A percentile compares a stretch with the other conserved stretches of the same genome.
Conservation (phyloP, 2,329 filamentous ascomycete species). For the Aspergillus fructus region DNA sequence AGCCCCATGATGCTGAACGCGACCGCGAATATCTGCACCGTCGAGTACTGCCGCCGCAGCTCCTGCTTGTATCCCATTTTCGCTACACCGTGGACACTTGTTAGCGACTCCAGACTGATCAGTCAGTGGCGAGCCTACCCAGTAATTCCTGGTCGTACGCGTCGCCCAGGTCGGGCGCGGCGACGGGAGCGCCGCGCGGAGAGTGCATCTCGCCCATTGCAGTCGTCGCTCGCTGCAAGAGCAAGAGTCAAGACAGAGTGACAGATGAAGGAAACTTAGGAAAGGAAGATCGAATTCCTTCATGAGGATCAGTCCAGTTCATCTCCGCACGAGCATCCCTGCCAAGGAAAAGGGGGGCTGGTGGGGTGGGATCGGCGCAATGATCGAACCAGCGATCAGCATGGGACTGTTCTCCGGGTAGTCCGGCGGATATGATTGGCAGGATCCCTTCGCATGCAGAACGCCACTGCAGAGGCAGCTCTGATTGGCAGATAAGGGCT, state of each 20-base stretch:
- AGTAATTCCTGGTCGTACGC: background rate
- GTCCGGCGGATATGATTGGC: background rate
- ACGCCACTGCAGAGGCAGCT: too few relatives aligned
- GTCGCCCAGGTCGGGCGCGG: background rate
- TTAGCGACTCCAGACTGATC: background rate
- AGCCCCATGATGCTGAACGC: slow-evolving; percentile 63
- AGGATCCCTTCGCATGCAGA: too few relatives aligned
- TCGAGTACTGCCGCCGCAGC: slow-evolving; percentile 60
- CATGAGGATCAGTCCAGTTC: too few relatives aligned
- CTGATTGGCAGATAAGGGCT: too few relatives aligned
- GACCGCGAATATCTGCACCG: slow-evolving; percentile 62
- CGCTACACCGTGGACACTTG: slow-evolving; percentile 2
- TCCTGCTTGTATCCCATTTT: slow-evolving; percentile 58
- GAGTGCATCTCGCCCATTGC: background rate
- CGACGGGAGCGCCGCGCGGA: background rate
- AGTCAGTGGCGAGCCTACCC: background rate
- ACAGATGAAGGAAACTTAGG: background rate
- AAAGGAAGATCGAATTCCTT: background rate
- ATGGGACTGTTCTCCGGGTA: background rate
- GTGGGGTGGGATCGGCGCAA: background rate
- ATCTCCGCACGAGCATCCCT: too few relatives aligned
- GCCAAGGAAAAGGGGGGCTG: too few relatives aligned
- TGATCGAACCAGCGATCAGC: background rate
- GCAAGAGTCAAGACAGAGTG: too few relatives aligned
- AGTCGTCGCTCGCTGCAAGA: too few relatives aligned